These are phyloP conservation scores for Paramecium octaurelia DNA, from an alignment of 73 alveolate genomes.

Conservation along the genomic window DNA sequence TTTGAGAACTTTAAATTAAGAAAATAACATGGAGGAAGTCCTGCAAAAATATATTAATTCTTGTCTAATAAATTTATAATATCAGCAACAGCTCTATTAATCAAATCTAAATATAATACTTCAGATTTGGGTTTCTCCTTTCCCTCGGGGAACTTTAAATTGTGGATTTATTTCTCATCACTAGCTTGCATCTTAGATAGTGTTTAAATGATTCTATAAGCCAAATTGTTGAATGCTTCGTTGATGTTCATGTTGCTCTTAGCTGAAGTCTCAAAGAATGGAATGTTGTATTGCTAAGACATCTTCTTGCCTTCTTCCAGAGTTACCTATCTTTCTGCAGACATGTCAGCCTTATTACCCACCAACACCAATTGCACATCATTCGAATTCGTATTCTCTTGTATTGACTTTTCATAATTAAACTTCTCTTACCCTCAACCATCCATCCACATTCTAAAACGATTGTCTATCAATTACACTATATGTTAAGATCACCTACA, in stretches of 20 bases:
- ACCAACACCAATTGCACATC: slow-evolving; percentile 51
- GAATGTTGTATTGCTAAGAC: slow-evolving; percentile 72
- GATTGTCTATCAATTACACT: slow-evolving; percentile 62
- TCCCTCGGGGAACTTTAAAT: neutral
- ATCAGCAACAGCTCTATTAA: neutral
- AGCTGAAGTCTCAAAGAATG: slow-evolving; percentile 88
- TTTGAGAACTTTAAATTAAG: neutral
- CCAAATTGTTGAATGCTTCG: slow-evolving; percentile 63
- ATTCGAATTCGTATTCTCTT: slow-evolving; percentile 11
- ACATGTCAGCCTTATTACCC: slow-evolving; percentile 67
- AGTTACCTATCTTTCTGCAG: slow-evolving; percentile 65
- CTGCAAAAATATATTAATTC: neutral
- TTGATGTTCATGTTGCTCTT: slow-evolving; percentile 76
- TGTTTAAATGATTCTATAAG: slow-evolving; percentile 51
- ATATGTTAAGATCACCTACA: slow-evolving; percentile 55
- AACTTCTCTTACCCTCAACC: slow-evolving; percentile 53
- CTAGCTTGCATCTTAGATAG: neutral
- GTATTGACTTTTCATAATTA: neutral
- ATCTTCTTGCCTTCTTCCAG: slow-evolving; percentile 70
- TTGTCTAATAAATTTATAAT: neutral
- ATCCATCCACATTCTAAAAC: slow-evolving; percentile 63
- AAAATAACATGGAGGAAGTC: neutral
- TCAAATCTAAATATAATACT: neutral
- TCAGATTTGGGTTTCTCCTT: neutral
- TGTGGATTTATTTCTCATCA: neutral